Base-by-base conservation (phyloP, 1,284 basidiomycete species). In the Neotropicomus parvogracilis region DNA sequence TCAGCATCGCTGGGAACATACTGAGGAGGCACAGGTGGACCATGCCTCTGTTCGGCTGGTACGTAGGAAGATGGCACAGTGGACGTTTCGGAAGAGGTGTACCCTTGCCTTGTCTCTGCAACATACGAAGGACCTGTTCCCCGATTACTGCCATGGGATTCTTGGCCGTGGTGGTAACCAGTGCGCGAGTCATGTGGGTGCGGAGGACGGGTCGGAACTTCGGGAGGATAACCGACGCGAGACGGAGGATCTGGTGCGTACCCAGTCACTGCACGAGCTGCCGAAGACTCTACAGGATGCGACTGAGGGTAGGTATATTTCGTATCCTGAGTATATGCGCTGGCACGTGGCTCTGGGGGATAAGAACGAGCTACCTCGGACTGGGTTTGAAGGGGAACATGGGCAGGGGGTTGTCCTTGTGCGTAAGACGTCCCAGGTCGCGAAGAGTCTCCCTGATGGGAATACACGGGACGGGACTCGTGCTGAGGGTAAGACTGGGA, bases 301-400 rank as follows among this genome's bases (percentile, higher is more conserved):
- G 59, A 35, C n/a, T 52, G 58, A 28, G 58, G 20, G 50, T 63
- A 59, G 11, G 60, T 27, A 33, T 54, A 55, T 33, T 63, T 61
- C 37, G 62, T 33, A 11, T 62, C 57, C 37, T 63, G 59, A 21
- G 54, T 50, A 44, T 63, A 65, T 52, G 55, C 58, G 41, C 38
- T 36, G 6, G 59, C 8, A n/a, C 64, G 63, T 2, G 46, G 19
- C 27, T 63, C 60, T 19, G 47, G 38, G n/a, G 51, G 52, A 36
- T 52, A 61, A 27, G 53, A 2, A 11, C 60, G 64, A 37, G 54
- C 34, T 7, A 47, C 40, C 13, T 63, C 63, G 33, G 58, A 20
- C 28, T 53, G 59, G 3, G 51, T 7, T 36, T 60, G 58, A 11
- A 48, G 19, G 2, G 48, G 39, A 11, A 53, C 39, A 11, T 58